Evolutionary conservation across 1,284 basidiomycete genomes (phyloP).

Genomic region (Clitocybe nebularis): DNA sequence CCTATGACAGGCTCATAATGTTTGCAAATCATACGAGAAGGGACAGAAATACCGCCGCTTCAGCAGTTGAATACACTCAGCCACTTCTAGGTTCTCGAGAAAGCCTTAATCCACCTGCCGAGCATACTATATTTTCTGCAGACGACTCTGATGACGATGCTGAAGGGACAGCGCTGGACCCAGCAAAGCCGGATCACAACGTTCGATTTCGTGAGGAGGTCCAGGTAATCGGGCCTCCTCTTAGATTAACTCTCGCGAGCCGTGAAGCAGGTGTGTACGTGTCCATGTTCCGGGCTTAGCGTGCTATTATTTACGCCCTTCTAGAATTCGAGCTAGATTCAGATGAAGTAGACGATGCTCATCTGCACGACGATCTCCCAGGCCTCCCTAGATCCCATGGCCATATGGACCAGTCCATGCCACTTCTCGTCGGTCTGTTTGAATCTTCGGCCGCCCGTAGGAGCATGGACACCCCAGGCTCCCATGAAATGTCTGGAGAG

Average conservation of each 20-base stretch:
- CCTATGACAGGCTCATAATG: slow-evolving; percentile 30
- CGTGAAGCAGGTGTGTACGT: slow-evolving; percentile 69
- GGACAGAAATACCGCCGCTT: slow-evolving; percentile 24
- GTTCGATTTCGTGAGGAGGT: slow-evolving; percentile 68
- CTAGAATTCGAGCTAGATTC: slow-evolving; percentile 75
- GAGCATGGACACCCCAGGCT: slow-evolving; percentile 46
- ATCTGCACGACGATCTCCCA: slow-evolving; percentile 28
- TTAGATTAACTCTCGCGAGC: slow-evolving; percentile 67
- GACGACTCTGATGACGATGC: slow-evolving; percentile 44
- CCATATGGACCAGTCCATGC: slow-evolving; percentile 55
- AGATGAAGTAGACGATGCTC: slow-evolving; percentile 64
- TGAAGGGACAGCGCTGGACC: slow-evolving; percentile 25
- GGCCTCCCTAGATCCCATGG: slow-evolving; percentile 31
- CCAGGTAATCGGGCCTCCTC: slow-evolving; percentile 59
- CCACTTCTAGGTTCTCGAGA: slow-evolving; percentile 45
- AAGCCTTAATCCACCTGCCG: slow-evolving; percentile 13
- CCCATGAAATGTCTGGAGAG: slow-evolving; percentile 28
- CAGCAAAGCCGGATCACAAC: slow-evolving; percentile 29
- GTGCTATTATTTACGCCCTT: slow-evolving; percentile 9
- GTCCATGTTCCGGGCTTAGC: slow-evolving; percentile 10
- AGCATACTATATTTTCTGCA: slow-evolving; percentile 42
- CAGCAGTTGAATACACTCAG: slow-evolving; percentile 43
- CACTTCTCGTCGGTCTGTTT: slow-evolving; percentile 71
- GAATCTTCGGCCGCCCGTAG: slow-evolving; percentile 57
- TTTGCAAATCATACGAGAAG: slow-evolving; percentile 31